Conservation (phyloP, 306 rosid species). For the Quercus parvula region DNA sequence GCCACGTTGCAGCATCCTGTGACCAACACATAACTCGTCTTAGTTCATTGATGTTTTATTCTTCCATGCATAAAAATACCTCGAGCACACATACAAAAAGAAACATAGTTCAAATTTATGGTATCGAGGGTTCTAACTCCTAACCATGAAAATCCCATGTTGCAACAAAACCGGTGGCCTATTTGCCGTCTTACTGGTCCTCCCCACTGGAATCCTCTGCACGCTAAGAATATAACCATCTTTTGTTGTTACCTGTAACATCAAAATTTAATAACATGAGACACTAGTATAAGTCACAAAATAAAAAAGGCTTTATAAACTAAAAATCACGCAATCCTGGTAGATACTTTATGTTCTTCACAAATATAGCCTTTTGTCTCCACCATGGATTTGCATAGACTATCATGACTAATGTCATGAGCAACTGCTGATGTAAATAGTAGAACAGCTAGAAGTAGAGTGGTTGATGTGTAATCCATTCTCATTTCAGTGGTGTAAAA, state of each 20-base stretch:
- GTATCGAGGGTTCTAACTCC: neutral
- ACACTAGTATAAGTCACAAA: neutral
- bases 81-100: no score
- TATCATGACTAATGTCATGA: slow-evolving; percentile 14
- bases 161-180: slow-evolving; percentile 63
- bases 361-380: slow-evolving; percentile 59
- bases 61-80: no score
- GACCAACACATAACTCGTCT: slow-evolving; percentile 7
- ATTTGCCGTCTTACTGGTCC: slow-evolving; percentile 28
- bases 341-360: slow-evolving; percentile 53
- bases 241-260: slow-evolving; percentile 56
- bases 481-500: neutral
- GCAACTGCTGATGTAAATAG: slow-evolving; percentile 3
- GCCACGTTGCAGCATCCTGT: slow-evolving; percentile 80
- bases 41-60: neutral
- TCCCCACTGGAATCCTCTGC: slow-evolving; percentile 51
- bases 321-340: neutral
- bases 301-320: no score
- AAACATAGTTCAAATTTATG: no score
- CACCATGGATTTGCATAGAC: slow-evolving; percentile 56
- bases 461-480: slow-evolving; percentile 16
- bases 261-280: neutral
- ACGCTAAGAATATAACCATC: slow-evolving; percentile 74
- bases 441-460: slow-evolving; percentile 19
- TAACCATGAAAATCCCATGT: slow-evolving; percentile 67